Evolutionary conservation across 1,284 basidiomycete genomes (phyloP), one percentile per base, ranked within the genome.

Genomic region (Irpex sp.): DNA sequence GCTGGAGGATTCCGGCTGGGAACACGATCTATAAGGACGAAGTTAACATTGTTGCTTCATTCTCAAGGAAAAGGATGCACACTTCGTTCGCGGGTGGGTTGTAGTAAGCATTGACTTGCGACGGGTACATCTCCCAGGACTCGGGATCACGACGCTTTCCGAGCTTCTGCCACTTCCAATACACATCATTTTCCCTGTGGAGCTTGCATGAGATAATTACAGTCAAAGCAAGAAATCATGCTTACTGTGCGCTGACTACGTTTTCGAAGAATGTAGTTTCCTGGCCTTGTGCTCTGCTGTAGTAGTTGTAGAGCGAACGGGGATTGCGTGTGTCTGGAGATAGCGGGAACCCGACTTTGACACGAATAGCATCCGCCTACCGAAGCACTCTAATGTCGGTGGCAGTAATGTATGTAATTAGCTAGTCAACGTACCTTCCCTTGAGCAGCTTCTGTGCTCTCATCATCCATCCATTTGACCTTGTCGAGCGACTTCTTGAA

Each of bases 1-100:
- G 89, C 70, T 92, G 94, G 50, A 98, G 78, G 71, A 98, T 96
- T 47, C 97, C 97, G 13, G 97, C 97, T 3, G 97, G 96, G 81
- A 99, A 98, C 15, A 96, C 94, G 63, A 98, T 97, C 89, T 97
- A 77, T 61, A 39, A 56, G 53, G 59, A 58, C 50, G 35, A 61
- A 9, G 1, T 35, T 9, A 55, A 17, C 35, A 33, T 8, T 9
- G 36, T 9, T 9, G 21, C 7, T 0, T 13, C 17, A 36, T 13
- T 4, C 26, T 5, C 19, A 5, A 15, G 9, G 1, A 46, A 46
- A 46, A 46, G 9, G 49, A 70, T 39, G 63, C 75, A 37, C 63
- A 90, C 89, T 78, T 92, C 89, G 65, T 94, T 94, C 1, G 86
- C 84, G 11, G 89, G 86, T 8, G 92, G 92, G 66, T 89, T 89